Evolutionary conservation across 192 early-diverging fungal genomes (phyloP).

Genomic region (Borealophlyctis nickersoniae): DNA sequence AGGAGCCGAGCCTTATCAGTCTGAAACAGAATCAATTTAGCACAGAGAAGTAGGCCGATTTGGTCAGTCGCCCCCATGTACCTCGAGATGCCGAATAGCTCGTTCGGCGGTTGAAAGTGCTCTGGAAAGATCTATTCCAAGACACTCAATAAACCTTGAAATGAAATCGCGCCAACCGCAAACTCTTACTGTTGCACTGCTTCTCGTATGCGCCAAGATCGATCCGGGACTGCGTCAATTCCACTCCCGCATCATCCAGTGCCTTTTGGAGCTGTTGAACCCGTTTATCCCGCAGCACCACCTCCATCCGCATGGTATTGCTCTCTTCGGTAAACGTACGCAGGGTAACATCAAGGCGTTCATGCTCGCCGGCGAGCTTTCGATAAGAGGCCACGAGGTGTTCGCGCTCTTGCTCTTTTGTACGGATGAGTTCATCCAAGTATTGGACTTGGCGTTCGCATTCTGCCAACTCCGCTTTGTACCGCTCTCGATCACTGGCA

Average conservation of each 20-base stretch:
- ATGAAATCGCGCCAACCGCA: no score
- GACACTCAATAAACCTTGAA: no score
- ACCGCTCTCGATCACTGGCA: constrained; percentile 29
- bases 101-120: constrained; percentile 40
- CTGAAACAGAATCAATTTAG: constrained; percentile 15
- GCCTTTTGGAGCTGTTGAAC: constrained; percentile 39
- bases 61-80: no score
- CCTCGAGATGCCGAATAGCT: constrained; percentile 36
- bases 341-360: constrained; percentile 22
- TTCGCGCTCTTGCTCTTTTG: constrained; percentile 48
- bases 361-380: constrained; percentile 46
- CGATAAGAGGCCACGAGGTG: constrained; percentile 43
- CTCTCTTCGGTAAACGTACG: constrained; percentile 9
- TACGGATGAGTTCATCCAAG: constrained; percentile 43
- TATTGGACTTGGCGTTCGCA: constrained; percentile 42
- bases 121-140: constrained; percentile 41
- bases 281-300: constrained; percentile 47
- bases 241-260: constrained; percentile 33
- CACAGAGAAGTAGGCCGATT: not conserved
- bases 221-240: constrained; percentile 34
- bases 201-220: constrained; percentile 45
- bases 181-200: constrained; percentile 40
- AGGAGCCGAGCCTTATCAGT: constrained; percentile 39
- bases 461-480: constrained; percentile 37
- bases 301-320: constrained; percentile 45